Evolutionary conservation across 345 rosid species (phyloP), one percentile per base, ranked within the genome.

Genomic region (Citrus reticulata): DNA sequence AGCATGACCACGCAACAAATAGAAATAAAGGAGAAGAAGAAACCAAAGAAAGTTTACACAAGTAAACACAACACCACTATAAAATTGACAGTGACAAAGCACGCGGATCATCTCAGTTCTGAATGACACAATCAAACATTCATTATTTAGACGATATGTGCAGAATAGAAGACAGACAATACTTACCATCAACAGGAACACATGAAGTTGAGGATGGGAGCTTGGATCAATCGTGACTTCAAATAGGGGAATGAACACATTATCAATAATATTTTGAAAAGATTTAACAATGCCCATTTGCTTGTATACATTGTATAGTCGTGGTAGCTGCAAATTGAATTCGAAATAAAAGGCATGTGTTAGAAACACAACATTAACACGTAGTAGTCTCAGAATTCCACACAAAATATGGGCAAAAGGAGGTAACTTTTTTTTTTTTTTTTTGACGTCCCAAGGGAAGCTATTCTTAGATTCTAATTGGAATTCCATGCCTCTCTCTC

Each of bases 201-300:
- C 71, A 57, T 88, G 88, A 32, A 88, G 84, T 54, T 88, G 91
- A 81, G 91, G 91, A 88, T 88, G 91, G 17, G 91, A 86, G 58
- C 40, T 81, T n/a, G 91, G 91, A 81, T 88, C 75, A 67, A 88
- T 63, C 19, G 91, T 88, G 73, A 76, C 88, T 83, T 88, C 88
- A 73, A 88, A 88, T 9, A 88, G 74, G 64, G 91, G 91, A 76
- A 88, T 83, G 78, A 88, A 88, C 58, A 88, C 82, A 70, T 88
- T 88, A 70, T 88, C 91, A 55, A 88, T 81, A 74, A 88, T 86
- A 80, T 81, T 88, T 84, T 88, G 91, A 80, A 88, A 86, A 25
- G 88, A 88, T 66, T 78, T 88, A 64, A 86, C 89, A 27, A 87
- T 88, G 62, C 91, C 91, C 86, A 88, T 84, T 71, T 75, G 70